Base-by-base conservation (phyloP, 163 green algal genomes). In the Prototheca wickerhamii region DNA sequence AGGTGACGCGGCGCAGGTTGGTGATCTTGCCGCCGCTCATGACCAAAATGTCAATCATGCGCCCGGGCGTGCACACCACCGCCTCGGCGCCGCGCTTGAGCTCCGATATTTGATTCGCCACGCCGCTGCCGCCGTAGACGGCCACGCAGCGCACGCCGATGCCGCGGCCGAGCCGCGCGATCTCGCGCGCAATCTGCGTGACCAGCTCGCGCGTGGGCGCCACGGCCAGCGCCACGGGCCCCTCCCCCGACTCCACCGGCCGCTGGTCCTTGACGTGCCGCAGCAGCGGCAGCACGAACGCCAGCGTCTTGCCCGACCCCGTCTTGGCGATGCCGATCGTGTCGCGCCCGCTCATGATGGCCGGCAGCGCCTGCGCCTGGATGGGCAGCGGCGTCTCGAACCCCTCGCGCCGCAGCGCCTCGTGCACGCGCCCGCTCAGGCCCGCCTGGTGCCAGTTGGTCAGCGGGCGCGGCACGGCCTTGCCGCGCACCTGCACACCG, bases 311-410 rank as follows among this genome's bases (percentile, higher is more conserved):
- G 68, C 93, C 93, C 50, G 67, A 88, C 35, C 93, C 93, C 5
- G 93, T 99, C 79, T 97, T 96, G 57, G 93, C 93, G 62, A 98
- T 93, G 67, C 89, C 92, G 29, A 99, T 96, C 81, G 86, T 96
- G 80, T 98, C 93, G 8, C 93, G 81, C 23, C 93, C 93, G 15
- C 65, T 80, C 93, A 98, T 99, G 72, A 99, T 95, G 60, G 94
- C 85, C 0, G 93, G 93, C 56, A 98, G 76, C 15, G 90, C 86
- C 73, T 98, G 92, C 32, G 78, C 78, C 75, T 98, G 91, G 63
- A 98, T 96, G 26, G 92, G 76, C 71, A 96, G 87, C 7, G 93
- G 93, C 17, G 53, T 65, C 8, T 91, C 80, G 64, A 93, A 97
- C 50, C 81, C 88, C 4, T 43, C 55, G 58, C 87, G 89, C 31